phyloP scores from a whole-genome alignment of 495 filamentous ascomycete species.

The Podospora sp. region DNA sequence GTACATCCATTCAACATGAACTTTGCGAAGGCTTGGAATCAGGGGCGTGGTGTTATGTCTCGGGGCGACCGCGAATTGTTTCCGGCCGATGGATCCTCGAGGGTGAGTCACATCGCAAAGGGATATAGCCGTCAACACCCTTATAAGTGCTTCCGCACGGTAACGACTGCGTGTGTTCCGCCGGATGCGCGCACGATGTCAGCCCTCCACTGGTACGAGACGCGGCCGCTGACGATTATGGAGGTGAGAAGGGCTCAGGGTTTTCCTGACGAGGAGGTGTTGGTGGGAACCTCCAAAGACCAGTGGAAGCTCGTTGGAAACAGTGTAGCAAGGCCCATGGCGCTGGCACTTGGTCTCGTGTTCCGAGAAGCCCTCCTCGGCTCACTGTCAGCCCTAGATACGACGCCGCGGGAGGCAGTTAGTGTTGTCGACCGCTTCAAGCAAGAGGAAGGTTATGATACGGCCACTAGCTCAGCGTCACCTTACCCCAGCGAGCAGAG shows the following conservation, averaged over 20 bases:
- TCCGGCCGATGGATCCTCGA: slow-evolving; percentile 10
- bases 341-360: slow-evolving; percentile 62
- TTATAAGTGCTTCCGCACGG: slow-evolving; percentile 55
- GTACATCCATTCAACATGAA: slow-evolving; percentile 48
- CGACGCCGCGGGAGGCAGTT: neutral
- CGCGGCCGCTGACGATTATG: slow-evolving; percentile 58
- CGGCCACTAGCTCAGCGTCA: neutral
- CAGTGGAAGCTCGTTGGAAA: slow-evolving; percentile 71
- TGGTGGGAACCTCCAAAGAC: slow-evolving; percentile 55
- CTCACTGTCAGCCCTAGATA: slow-evolving; percentile 33
- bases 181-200: slow-evolving; percentile 52
- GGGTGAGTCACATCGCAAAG: slow-evolving; percentile 28
- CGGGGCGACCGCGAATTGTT: slow-evolving; percentile 40
- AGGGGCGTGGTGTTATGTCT: slow-evolving; percentile 44
- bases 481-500: neutral
- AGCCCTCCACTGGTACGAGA: slow-evolving; percentile 63
- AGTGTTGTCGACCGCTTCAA: neutral
- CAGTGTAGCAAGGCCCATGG: slow-evolving; percentile 65
- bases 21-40: slow-evolving; percentile 47
- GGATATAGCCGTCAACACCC: slow-evolving; percentile 58
- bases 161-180: slow-evolving; percentile 52
- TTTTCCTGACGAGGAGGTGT: slow-evolving; percentile 65
- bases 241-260: slow-evolving; percentile 69
- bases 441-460: neutral
- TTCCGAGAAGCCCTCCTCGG: slow-evolving; percentile 61